Percentiles rank a stretch among this genome's conserved stretches.
Conservation (phyloP, 2,329 filamentous ascomycete species). For the Neonectria magnoliae region DNA sequence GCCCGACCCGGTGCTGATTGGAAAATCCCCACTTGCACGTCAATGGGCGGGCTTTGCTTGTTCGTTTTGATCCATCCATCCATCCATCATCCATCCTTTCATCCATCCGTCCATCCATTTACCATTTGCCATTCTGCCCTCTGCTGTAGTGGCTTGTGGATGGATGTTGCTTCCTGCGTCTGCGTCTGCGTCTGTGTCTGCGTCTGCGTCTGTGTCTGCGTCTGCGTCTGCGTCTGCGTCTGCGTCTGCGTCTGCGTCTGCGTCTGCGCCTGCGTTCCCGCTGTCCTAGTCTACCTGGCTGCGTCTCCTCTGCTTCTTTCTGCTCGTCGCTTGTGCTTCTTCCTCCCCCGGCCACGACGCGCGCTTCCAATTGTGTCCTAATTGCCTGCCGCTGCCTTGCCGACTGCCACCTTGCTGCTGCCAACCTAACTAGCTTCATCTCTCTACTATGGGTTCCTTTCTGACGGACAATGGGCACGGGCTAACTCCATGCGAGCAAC, state of each 20-base stretch:
- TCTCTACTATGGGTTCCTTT: neutral
- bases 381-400: neutral
- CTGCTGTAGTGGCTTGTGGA: neutral
- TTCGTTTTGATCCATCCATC: constrained; percentile 15
- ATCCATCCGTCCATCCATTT: neutral
- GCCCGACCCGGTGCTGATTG: constrained; percentile 22
- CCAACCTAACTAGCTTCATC: neutral
- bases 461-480: neutral
- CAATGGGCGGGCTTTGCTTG: neutral
- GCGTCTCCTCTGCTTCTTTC: neutral
- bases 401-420: neutral
- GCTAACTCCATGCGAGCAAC: too few species aligned
- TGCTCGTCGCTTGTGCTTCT: neutral
- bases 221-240: too few species aligned
- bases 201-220: neutral
- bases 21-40: constrained; percentile 16
- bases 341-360: neutral
- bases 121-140: neutral
- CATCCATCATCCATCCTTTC: constrained; percentile 8
- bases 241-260: neutral
- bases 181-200: too few species aligned
- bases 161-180: neutral
- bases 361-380: neutral
- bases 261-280: too few species aligned
- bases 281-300: neutral